phyloP scores from a whole-genome alignment of 2,329 filamentous ascomycete species.

The Shiraia sp. region DNA sequence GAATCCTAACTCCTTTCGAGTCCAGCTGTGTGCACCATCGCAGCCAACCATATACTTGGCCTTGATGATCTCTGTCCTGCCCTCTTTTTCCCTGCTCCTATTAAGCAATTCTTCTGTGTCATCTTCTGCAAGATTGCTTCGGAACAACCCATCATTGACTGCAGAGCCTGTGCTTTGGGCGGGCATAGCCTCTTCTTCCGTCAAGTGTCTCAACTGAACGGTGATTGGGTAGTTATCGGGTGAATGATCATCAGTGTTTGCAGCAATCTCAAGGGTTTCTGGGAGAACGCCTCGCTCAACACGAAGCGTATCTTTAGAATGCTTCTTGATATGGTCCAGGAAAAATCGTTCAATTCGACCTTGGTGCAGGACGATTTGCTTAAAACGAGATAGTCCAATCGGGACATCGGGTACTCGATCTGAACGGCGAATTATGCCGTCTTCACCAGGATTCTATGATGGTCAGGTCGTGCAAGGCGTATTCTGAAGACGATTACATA shows the following conservation, averaged over 20 bases:
- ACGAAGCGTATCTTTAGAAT: conserved; percentile 57
- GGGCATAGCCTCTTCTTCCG: conserved; percentile 61
- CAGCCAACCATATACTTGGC: conserved; percentile 70
- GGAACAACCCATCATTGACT: conserved; percentile 59
- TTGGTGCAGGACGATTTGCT: conserved; percentile 71
- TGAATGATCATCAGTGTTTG: conserved; percentile 52
- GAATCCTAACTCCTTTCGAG: conserved; percentile 60
- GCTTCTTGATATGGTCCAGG: conserved; percentile 62
- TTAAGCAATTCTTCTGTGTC: conserved; percentile 60
- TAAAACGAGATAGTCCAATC: conserved; percentile 64
- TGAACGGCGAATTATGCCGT: conserved; percentile 61
- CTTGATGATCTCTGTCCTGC: conserved; percentile 50
- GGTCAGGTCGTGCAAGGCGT: neutral
- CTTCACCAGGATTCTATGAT: conserved; percentile 60
- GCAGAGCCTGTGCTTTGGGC: conserved; percentile 45
- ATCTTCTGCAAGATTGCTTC: conserved; percentile 61
- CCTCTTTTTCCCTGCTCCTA: conserved; percentile 43
- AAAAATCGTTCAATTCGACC: conserved; percentile 71
- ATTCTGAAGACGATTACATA: conserved; percentile 14
- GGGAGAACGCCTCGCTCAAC: conserved; percentile 64
- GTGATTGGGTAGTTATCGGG: conserved; percentile 61
- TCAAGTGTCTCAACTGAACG: conserved; percentile 61
- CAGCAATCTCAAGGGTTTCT: conserved; percentile 59
- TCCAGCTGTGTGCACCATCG: conserved; percentile 71
- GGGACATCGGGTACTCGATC: conserved; percentile 67